phyloP scores from a whole-genome alignment of 2,329 filamentous ascomycete species.

The Colletotrichum cuscutae region DNA sequence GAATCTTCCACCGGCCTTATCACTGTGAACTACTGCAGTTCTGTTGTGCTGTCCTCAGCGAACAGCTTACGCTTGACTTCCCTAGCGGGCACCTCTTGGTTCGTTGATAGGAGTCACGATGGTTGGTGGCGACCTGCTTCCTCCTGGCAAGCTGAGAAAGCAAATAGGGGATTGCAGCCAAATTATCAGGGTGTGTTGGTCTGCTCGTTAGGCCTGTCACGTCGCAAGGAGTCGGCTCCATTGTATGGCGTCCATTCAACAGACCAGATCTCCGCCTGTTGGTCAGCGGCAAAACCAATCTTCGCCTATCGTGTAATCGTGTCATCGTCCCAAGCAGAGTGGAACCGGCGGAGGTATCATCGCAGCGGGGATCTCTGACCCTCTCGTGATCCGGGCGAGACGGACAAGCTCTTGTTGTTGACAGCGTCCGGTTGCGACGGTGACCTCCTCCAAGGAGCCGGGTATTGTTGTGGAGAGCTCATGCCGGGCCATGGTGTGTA shows the following conservation, averaged over 20 bases:
- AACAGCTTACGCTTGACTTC: not conserved
- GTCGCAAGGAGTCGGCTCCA: not conserved
- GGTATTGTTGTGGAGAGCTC: not conserved
- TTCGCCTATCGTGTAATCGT: constrained; percentile 20
- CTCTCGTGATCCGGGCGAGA: constrained; percentile 18
- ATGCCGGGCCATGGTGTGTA: not conserved
- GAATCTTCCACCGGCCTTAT: not conserved
- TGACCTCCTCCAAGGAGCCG: constrained; percentile 11
- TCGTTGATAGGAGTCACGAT: not conserved
- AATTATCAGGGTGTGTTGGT: constrained; percentile 7
- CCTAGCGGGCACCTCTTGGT: not conserved
- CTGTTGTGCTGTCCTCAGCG: constrained; percentile 9
- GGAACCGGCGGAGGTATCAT: constrained; percentile 24
- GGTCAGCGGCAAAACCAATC: not conserved
- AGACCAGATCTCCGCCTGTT: not conserved
- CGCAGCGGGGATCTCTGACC: constrained; percentile 1
- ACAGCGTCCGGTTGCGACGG: constrained; percentile 5
- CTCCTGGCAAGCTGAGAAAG: constrained; percentile 6
- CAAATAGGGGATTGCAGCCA: constrained; percentile 5
- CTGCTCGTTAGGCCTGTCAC: constrained; percentile 5
- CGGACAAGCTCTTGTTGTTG: not conserved
- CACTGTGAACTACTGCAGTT: not conserved
- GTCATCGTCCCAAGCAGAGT: constrained; percentile 7
- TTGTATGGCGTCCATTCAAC: not conserved
- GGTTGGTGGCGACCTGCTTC: constrained; percentile 17